Evolutionary conservation across 2,329 filamentous ascomycete species (phyloP).

Genomic region (Penicillium italicum): DNA sequence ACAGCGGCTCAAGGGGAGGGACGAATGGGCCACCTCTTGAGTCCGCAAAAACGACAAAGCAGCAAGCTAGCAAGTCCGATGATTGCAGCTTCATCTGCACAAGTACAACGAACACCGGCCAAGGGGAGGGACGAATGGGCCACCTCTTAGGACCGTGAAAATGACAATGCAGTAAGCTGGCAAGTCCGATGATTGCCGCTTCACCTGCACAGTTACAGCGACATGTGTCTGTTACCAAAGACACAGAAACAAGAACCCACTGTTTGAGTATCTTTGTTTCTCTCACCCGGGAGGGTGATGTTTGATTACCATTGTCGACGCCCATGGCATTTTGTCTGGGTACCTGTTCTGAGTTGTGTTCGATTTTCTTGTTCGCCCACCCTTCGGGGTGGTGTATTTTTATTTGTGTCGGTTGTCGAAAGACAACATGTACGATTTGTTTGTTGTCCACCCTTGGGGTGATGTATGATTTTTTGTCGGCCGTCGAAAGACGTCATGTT

Average conservation of each 20-base stretch:
- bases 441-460: background rate
- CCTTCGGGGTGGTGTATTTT: background rate
- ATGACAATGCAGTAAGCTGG: conserved; percentile 1
- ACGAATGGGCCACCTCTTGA: background rate
- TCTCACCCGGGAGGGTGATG: too few species aligned
- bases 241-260: background rate
- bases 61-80: background rate
- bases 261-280: background rate
- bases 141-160: background rate
- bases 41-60: background rate
- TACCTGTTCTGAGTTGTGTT: background rate
- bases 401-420: background rate
- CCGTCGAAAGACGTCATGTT: background rate
- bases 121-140: conserved; percentile 2
- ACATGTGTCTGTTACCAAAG: background rate
- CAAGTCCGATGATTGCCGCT: conserved; percentile 1
- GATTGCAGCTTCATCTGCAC: conserved; percentile 1
- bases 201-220: background rate
- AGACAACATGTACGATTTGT: background rate
- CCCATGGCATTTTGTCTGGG: background rate
- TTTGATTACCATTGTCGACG: background rate
- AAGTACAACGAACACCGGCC: background rate
- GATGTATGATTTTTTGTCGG: background rate
- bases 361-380: background rate
- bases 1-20: background rate